Percentiles rank a stretch among this genome's conserved stretches.
Conservation (phyloP, 2,329 filamentous ascomycete species). For the Thielaviopsis ethacetica region DNA sequence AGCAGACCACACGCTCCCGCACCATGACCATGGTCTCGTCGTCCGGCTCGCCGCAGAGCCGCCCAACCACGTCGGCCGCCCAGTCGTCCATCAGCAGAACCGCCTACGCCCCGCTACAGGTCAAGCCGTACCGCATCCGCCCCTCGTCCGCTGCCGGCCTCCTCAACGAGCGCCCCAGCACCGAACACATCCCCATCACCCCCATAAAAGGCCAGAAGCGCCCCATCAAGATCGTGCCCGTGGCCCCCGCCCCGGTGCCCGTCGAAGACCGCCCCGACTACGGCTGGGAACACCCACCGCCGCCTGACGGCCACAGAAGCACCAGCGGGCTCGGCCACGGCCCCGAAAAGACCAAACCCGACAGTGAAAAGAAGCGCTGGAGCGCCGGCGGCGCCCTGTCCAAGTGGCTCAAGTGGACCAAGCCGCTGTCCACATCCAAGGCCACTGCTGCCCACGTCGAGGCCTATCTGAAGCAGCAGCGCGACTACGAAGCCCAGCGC, state of each 20-base stretch:
- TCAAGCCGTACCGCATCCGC: not conserved
- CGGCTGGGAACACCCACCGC: conserved; percentile 5
- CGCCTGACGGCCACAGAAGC: not conserved
- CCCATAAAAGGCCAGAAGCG: not conserved
- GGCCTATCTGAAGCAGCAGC: conserved; percentile 6
- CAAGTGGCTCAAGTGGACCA: conserved; percentile 5
- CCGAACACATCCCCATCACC: not conserved
- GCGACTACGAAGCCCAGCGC: conserved; percentile 14
- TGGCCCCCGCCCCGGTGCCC: conserved; percentile 4
- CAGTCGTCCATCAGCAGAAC: not conserved
- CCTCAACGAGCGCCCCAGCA: not conserved
- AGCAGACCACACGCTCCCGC: not conserved
- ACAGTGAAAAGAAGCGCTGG: conserved; percentile 10
- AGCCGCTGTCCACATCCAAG: conserved; percentile 4
- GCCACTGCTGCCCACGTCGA: conserved; percentile 5
- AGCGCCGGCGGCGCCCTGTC: conserved; percentile 7
- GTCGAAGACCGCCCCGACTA: conserved; percentile 10
- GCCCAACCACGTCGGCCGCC: not conserved
- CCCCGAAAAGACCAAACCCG: not conserved
- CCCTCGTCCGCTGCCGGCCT: not conserved
- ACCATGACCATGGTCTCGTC: not conserved
- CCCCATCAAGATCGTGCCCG: conserved; percentile 5
- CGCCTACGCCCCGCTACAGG: not conserved
- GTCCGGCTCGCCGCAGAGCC: not conserved
- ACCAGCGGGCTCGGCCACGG: not conserved